phyloP scores from a whole-genome alignment of 2,329 filamentous ascomycete genomes.

The Cercospora sojina region DNA sequence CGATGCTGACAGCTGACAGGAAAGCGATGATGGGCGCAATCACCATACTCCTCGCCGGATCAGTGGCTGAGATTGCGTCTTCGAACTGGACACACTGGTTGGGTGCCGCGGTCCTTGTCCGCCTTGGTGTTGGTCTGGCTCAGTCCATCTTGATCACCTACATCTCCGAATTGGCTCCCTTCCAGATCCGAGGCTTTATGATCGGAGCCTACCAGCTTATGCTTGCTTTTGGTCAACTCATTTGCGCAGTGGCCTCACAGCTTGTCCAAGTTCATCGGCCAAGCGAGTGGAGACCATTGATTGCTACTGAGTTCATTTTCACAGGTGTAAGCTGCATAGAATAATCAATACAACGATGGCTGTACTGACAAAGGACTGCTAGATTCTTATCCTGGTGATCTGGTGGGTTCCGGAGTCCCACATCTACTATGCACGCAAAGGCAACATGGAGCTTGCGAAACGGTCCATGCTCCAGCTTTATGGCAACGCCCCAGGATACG shows the following conservation, averaged over 20 bases:
- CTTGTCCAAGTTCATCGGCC: conserved; percentile 18
- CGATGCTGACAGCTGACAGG: conserved; percentile 9
- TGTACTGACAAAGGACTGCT: not conserved
- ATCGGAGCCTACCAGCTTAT: conserved; percentile 24
- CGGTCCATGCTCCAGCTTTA: conserved; percentile 20
- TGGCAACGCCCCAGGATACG: conserved; percentile 19
- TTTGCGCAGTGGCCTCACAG: conserved; percentile 19
- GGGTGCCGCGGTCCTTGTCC: conserved; percentile 22
- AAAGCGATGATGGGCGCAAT: conserved; percentile 22
- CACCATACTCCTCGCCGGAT: conserved; percentile 19
- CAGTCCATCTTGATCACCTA: conserved; percentile 24
- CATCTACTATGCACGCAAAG: conserved; percentile 23
- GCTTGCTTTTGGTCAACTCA: conserved; percentile 20
- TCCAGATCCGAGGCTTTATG: conserved; percentile 24
- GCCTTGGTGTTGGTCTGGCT: conserved; percentile 24
- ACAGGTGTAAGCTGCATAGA: conserved; percentile 16
- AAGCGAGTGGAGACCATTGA: conserved; percentile 20
- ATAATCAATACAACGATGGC: not conserved
- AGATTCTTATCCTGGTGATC: conserved; percentile 21
- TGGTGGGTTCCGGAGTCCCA: conserved; percentile 22
- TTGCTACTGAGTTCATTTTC: conserved; percentile 23
- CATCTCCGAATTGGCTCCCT: conserved; percentile 23
- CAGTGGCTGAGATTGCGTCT: conserved; percentile 20
- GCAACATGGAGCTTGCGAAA: conserved; percentile 15
- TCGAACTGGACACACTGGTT: conserved; percentile 21